Conservation (phyloP, 495 filamentous ascomycete genomes). For the Chaetomidium leptoderma region DNA sequence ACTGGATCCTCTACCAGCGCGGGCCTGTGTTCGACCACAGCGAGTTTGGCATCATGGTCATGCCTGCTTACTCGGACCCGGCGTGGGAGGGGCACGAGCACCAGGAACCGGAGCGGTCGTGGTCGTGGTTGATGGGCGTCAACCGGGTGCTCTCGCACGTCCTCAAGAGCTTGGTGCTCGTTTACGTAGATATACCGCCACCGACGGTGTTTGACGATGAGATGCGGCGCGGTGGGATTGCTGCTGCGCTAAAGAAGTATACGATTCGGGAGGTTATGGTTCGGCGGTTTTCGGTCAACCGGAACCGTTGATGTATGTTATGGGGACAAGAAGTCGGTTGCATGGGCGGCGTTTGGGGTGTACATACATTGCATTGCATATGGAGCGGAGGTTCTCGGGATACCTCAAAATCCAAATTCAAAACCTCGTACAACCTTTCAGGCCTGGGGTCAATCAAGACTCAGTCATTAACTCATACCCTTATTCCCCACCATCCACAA, state of each 20-base stretch:
- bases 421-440: too few relatives aligned
- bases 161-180: constrained; percentile 78
- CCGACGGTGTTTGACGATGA: constrained; percentile 47
- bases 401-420: too few relatives aligned
- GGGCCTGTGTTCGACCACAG: constrained; percentile 92
- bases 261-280: constrained; percentile 77
- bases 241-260: constrained; percentile 62
- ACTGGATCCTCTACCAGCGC: constrained; percentile 91
- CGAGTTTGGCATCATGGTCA: constrained; percentile 78
- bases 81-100: constrained; percentile 61
- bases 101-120: constrained; percentile 51
- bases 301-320: constrained; percentile 48
- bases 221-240: constrained; percentile 51
- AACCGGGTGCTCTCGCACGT: constrained; percentile 90
- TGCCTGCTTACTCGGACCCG: constrained; percentile 73
- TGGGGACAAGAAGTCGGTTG: not conserved
- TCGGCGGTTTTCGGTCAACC: constrained; percentile 78
- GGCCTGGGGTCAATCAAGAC: too few relatives aligned
- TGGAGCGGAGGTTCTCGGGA: not conserved
- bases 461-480: too few relatives aligned
- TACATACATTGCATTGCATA: not conserved
- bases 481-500: constrained; percentile 28
- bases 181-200: constrained; percentile 86
- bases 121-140: constrained; percentile 91
- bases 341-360: constrained; percentile 10